Conservation (phyloP, 2,329 filamentous ascomycete species). For the Aspergillus niger region DNA sequence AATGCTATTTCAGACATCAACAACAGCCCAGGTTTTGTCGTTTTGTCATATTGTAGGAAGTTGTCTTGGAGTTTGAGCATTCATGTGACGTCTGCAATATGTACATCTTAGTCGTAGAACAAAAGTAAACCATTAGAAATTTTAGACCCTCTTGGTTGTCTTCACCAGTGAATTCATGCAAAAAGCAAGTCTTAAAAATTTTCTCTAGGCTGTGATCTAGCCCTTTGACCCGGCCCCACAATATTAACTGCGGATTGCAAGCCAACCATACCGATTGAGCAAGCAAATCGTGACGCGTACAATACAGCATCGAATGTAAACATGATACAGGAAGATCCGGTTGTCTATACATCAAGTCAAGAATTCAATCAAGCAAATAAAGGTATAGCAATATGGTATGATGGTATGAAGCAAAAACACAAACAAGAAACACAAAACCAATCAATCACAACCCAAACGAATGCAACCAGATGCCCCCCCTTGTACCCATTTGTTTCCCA, state of each 20-base stretch:
- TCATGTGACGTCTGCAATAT: constrained; percentile 27
- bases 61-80: constrained; percentile 24
- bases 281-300: neutral
- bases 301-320: neutral
- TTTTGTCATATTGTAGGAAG: neutral
- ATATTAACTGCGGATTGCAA: neutral
- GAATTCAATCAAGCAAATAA: no score
- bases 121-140: neutral
- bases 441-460: constrained; percentile 10
- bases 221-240: neutral
- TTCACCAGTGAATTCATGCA: no score
- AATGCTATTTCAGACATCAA: constrained; percentile 38
- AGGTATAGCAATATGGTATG: constrained; percentile 4
- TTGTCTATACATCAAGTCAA: constrained; percentile 11
- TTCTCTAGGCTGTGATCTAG: neutral
- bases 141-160: neutral
- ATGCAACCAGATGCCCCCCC: constrained; percentile 18
- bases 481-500: neutral
- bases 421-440: constrained; percentile 3
- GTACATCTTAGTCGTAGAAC: neutral
- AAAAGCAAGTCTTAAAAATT: neutral
- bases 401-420: constrained; percentile 6
- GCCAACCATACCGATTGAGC: neutral
- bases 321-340: constrained; percentile 5
- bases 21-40: neutral